phyloP scores from a whole-genome alignment of 768 basidiomycete genomes.

The Obba rivulosa region DNA sequence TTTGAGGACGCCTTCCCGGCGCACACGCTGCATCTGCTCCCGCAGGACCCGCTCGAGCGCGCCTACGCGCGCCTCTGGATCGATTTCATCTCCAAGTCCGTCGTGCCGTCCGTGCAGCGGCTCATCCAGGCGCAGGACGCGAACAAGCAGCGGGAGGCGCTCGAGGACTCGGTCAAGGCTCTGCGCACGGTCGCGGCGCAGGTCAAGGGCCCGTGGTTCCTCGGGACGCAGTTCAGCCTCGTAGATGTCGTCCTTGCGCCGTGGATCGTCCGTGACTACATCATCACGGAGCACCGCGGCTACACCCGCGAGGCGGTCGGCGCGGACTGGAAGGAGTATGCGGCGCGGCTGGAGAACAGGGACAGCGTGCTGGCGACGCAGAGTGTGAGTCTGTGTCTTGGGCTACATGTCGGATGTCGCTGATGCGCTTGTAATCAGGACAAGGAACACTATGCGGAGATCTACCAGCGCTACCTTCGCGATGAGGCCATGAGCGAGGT shows the following conservation, averaged over 20 bases:
- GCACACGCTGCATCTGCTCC: slow-evolving; percentile 42
- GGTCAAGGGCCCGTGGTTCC: slow-evolving; percentile 49
- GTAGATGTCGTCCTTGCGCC: slow-evolving; percentile 54
- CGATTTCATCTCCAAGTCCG: slow-evolving; percentile 47
- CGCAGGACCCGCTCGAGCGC: slow-evolving; percentile 45
- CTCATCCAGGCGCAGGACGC: slow-evolving; percentile 27
- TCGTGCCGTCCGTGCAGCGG: slow-evolving; percentile 49
- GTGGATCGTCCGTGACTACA: slow-evolving; percentile 46
- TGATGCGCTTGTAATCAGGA: slow-evolving; percentile 21
- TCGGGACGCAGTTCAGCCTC: slow-evolving; percentile 47
- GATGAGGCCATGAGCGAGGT: slow-evolving; percentile 37
- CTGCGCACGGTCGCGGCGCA: slow-evolving; percentile 32
- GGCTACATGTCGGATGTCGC: neutral
- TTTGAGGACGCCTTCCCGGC: slow-evolving; percentile 55
- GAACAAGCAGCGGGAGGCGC: slow-evolving; percentile 30
- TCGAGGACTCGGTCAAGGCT: slow-evolving; percentile 32
- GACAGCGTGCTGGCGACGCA: slow-evolving; percentile 42
- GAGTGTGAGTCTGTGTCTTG: slow-evolving; percentile 16
- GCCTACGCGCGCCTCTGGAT: slow-evolving; percentile 52
- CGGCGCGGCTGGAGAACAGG: slow-evolving; percentile 34
- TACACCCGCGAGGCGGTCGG: slow-evolving; percentile 41
- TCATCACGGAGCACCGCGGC: slow-evolving; percentile 43
- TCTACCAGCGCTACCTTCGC: slow-evolving; percentile 50
- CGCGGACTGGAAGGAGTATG: slow-evolving; percentile 40
- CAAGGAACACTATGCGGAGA: slow-evolving; percentile 37